A percentile compares a stretch with the other conserved stretches of the same genome.
Conservation (phyloP, 768 basidiomycete genomes). For the Naganishia vishniacii region DNA sequence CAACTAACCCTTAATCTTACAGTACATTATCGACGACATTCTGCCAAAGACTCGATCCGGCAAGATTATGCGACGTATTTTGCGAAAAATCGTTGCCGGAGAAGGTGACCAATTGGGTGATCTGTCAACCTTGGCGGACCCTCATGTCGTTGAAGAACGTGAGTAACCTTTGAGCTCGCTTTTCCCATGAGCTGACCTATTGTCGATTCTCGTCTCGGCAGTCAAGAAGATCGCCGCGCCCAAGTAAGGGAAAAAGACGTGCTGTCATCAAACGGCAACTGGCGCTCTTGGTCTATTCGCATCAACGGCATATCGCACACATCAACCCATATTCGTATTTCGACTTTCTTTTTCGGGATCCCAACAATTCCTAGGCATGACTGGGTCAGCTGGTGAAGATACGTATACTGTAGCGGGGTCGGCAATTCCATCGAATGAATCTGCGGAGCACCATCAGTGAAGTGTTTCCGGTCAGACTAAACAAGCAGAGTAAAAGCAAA, state of each 20-base stretch:
- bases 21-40: constrained; percentile 52
- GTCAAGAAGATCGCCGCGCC: constrained; percentile 20
- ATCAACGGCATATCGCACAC: neutral
- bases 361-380: neutral
- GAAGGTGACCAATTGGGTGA: constrained; percentile 95
- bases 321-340: constrained; percentile 8
- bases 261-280: neutral
- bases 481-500: neutral
- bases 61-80: constrained; percentile 91
- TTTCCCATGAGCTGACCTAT: neutral
- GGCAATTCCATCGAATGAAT: neutral
- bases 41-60: constrained; percentile 92
- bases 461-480: neutral
- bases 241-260: neutral
- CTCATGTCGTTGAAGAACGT: constrained; percentile 65
- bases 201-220: neutral
- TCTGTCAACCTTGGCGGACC: constrained; percentile 86
- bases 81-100: constrained; percentile 78
- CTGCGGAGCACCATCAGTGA: neutral
- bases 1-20: neutral
- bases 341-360: neutral
- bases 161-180: constrained; percentile 41
- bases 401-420: too few species aligned
- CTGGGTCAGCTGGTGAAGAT: neutral
- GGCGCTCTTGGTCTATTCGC: neutral